Percentiles rank a stretch among this genome's conserved stretches.
phyloP scores from a whole-genome alignment of 2,329 filamentous ascomycete species.

The Fusarium pininemorale region DNA sequence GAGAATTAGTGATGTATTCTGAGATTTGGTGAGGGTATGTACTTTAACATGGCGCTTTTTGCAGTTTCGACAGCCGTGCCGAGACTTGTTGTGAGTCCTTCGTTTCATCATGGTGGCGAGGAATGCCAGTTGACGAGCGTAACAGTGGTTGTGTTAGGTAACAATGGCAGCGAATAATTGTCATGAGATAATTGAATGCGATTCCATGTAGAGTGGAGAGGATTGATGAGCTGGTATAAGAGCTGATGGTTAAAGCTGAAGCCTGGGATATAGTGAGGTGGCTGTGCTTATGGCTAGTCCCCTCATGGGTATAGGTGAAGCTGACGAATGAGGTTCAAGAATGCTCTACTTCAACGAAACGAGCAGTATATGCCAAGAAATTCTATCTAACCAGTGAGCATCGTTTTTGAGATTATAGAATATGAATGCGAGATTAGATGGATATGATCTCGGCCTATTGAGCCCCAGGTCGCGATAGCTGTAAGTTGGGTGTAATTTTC shows the following conservation, averaged over 20 bases:
- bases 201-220: background rate
- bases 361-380: background rate
- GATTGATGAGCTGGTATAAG: background rate
- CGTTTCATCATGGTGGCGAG: slow-evolving; percentile 31
- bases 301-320: background rate
- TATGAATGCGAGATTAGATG: background rate
- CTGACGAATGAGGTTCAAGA: slow-evolving; percentile 2
- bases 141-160: background rate
- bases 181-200: background rate
- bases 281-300: slow-evolving; percentile 30
- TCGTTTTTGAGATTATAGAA: background rate
- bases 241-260: background rate
- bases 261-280: slow-evolving; percentile 8
- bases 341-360: background rate
- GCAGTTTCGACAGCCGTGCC: slow-evolving; percentile 40
- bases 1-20: background rate
- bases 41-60: slow-evolving; percentile 41
- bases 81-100: slow-evolving; percentile 38
- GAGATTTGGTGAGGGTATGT: background rate
- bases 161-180: fast-evolving
- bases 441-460: too few species aligned
- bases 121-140: fast-evolving
- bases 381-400: background rate
- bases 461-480: fast-evolving
- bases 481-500: fast-evolving